Percentiles rank a stretch among this genome's conserved stretches.
These are phyloP conservation scores for Hippophae rhamnoides DNA, from an alignment of 306 rosid species.

Conservation along the genomic window DNA sequence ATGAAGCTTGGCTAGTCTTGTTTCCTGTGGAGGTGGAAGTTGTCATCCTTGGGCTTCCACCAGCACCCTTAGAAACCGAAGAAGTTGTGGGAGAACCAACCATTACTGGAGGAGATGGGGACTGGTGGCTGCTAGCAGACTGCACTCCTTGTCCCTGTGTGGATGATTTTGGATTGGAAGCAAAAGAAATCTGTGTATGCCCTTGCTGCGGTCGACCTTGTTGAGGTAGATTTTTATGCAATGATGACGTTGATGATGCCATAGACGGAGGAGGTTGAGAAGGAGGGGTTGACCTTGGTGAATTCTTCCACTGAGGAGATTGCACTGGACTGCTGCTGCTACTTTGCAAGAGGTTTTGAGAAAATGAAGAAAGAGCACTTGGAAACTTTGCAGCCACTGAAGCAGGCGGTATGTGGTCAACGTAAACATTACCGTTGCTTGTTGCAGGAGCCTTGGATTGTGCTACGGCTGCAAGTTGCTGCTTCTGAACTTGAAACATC, in stretches of 20 bases:
- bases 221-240: conserved; percentile 49
- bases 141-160: conserved; percentile 45
- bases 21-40: conserved; percentile 45
- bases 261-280: conserved; percentile 48
- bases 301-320: conserved; percentile 84
- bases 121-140: conserved; percentile 49
- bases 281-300: conserved; percentile 44
- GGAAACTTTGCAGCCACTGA: conserved; percentile 66
- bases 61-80: conserved; percentile 49
- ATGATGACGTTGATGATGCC: conserved; percentile 51
- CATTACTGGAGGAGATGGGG: conserved; percentile 71
- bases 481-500: conserved; percentile 62
- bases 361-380: conserved; percentile 53
- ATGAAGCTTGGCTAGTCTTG: conserved; percentile 53
- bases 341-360: conserved; percentile 65
- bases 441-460: conserved; percentile 51
- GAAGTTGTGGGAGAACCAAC: conserved; percentile 72
- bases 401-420: conserved; percentile 61
- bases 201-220: conserved; percentile 58
- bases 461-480: conserved; percentile 38
- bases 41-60: conserved; percentile 86
- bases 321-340: conserved; percentile 56
- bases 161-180: conserved; percentile 57
- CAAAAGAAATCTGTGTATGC: conserved; percentile 80
- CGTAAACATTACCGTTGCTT: conserved; percentile 58